phyloP scores from a whole-genome alignment of 139 green algal species.

The Edaphochlamys debaryana region DNA sequence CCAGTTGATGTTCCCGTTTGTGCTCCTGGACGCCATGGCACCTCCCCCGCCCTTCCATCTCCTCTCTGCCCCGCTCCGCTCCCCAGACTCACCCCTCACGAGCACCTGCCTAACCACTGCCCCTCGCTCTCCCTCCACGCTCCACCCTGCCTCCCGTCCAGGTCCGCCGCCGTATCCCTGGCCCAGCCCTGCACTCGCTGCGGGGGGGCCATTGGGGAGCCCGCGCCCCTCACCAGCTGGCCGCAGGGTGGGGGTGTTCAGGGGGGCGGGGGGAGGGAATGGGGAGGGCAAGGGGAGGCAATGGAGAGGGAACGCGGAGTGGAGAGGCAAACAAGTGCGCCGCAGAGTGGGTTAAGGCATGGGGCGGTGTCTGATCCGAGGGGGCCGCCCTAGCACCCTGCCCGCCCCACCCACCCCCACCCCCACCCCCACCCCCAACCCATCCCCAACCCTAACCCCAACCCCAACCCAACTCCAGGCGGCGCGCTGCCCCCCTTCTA shows the following conservation, averaged over 20 bases:
- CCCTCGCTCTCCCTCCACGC: no score
- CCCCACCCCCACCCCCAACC: not conserved
- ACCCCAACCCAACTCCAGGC: conserved; percentile 23
- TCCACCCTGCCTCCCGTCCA: no score
- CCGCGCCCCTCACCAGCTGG: conserved; percentile 47
- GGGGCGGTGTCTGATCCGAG: not conserved
- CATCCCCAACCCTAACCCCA: not conserved
- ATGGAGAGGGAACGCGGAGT: not conserved
- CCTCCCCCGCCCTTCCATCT: no score
- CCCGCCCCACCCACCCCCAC: not conserved
- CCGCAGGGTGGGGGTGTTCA: not conserved
- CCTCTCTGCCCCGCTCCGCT: no score
- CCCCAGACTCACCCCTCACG: no score
- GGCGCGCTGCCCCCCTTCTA: conserved; percentile 78
- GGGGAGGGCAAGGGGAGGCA: not conserved
- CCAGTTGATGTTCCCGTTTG: no score
- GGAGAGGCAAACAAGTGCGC: not conserved
- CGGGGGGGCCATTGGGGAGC: conserved; percentile 52
- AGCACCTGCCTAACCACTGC: not conserved
- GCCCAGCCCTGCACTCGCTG: conserved; percentile 72
- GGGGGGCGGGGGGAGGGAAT: not conserved
- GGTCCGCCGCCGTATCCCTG: conserved; percentile 65
- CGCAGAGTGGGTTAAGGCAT: not conserved
- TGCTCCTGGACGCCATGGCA: no score
- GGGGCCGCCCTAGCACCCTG: not conserved